phyloP scores from a whole-genome alignment of 257 asterid species.

The Salvia rosmarinus region DNA sequence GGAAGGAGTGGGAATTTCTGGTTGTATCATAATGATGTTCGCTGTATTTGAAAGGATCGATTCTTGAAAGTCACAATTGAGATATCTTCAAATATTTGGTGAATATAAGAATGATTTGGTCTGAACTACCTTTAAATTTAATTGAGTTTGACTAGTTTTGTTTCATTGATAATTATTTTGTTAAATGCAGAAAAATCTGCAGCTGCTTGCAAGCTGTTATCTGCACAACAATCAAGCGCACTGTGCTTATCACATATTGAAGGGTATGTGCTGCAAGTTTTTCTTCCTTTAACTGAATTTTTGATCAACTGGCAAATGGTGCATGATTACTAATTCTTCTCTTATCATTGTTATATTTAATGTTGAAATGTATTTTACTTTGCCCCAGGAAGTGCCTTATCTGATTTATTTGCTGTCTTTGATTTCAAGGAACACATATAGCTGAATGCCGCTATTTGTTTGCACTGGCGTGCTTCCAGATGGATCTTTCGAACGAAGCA shows the following conservation, averaged over 20 bases:
- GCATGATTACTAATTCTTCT: background rate
- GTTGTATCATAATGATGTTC: constrained; percentile 16
- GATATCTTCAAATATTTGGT: background rate
- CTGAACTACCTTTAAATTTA: constrained; percentile 4
- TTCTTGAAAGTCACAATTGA: constrained; percentile 15
- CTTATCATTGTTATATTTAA: constrained; percentile 9
- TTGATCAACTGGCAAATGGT: constrained; percentile 9
- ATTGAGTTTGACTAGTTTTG: background rate
- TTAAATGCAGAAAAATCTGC: constrained; percentile 75
- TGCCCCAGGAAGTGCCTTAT: constrained; percentile 24
- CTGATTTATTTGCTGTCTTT: constrained; percentile 31
- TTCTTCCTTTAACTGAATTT: constrained; percentile 14
- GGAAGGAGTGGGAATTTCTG: constrained; percentile 2
- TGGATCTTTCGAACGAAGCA: constrained; percentile 90
- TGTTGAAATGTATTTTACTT: background rate
- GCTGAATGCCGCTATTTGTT: constrained; percentile 95
- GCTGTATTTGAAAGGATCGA: background rate
- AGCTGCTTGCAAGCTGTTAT: constrained; percentile 88
- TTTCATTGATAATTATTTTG: constrained; percentile 33
- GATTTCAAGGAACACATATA: constrained; percentile 65
- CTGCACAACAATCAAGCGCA: constrained; percentile 89
- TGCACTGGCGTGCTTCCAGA: constrained; percentile 92
- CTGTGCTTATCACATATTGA: constrained; percentile 81
- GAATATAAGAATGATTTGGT: background rate
- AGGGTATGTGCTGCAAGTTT: constrained; percentile 53